Evolutionary conservation across 2,329 filamentous ascomycete species (phyloP), one percentile per base, ranked within the genome.

Genomic region (Trichoderma afroharzianum): DNA sequence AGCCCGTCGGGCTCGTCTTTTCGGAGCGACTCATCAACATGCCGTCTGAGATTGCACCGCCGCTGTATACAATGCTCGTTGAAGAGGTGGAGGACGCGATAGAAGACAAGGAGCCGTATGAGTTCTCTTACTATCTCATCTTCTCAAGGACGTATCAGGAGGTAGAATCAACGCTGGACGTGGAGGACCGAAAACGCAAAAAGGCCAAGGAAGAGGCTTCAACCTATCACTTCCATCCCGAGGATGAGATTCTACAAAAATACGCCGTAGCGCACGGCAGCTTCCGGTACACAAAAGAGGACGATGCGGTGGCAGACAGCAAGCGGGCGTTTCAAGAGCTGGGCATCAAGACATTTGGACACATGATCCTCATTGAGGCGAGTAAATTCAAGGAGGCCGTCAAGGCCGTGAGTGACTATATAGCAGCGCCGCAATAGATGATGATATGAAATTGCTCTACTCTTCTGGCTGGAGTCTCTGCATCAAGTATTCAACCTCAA

Each of bases 401-500:
- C 32, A 90, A 93, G 82, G 92, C 90, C 67, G 87, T 97, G 72
- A 86, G 86, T 75, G 89, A 94, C 75, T 97, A 94, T 81, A 80
- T 98, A 74, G 88, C 85, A 76, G 83, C 87, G 73, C 81, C 84
- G 74, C 80, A 83, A 82, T 84, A 78, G 80, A 63, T 63, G 36
- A 68, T 43, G 43, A 43, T 43, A 43, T 59, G n/a, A 8, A 61
- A 59, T 36, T 26, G 18, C 24, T 58, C 24, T 47, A 59, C 30
- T 53, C 50, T 32, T 66, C 61, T 18, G 79, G 79, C 68, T 89
- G 88, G 68, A 99, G 84, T 74, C 96, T 88, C 82, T 98, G 94
- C 93, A 99, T 97, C 76, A 99, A 85, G 81, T 99, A 99, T 77
- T 99, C 96, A 11, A 99, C 94, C 85, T 99, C 96, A 53, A 99